phyloP scores from a whole-genome alignment of 345 rosid genomes.

The Pistacia vera region DNA sequence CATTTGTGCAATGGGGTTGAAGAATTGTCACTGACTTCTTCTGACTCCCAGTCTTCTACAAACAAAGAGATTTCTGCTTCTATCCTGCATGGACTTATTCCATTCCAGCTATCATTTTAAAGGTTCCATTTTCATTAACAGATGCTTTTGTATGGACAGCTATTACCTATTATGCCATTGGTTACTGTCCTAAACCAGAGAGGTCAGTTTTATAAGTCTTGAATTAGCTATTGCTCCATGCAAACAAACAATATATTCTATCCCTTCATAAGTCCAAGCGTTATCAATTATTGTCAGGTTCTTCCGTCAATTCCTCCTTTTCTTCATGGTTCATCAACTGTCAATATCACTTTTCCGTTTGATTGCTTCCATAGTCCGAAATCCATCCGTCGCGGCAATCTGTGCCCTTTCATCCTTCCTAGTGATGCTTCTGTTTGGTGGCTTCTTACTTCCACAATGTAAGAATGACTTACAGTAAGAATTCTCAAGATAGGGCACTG shows the following conservation, averaged over 20 bases:
- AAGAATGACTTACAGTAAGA: conserved; percentile 17
- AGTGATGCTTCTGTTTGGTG: conserved; percentile 40
- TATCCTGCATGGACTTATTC: conserved; percentile 58
- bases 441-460: conserved; percentile 50
- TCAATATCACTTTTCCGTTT: conserved; percentile 50
- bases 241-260: not conserved
- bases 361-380: conserved; percentile 38
- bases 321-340: conserved; percentile 49
- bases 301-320: conserved; percentile 38
- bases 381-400: conserved; percentile 34
- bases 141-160: conserved; percentile 50
- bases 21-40: conserved; percentile 42
- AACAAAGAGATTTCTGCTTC: conserved; percentile 49
- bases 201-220: conserved; percentile 27
- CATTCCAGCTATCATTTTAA: conserved; percentile 43
- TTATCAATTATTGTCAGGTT: conserved; percentile 35
- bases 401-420: conserved; percentile 20
- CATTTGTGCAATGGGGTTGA: conserved; percentile 36
- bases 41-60: conserved; percentile 49
- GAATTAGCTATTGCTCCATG: not conserved
- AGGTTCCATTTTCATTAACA: conserved; percentile 50
- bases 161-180: conserved; percentile 56
- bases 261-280: not conserved
- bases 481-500: not conserved
- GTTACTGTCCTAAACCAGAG: conserved; percentile 51